Percentiles rank a stretch among this genome's conserved stretches.
These are phyloP conservation scores for Lipomyces lipofer DNA, from an alignment of 805 yeast genomes.

Conservation along the genomic window DNA sequence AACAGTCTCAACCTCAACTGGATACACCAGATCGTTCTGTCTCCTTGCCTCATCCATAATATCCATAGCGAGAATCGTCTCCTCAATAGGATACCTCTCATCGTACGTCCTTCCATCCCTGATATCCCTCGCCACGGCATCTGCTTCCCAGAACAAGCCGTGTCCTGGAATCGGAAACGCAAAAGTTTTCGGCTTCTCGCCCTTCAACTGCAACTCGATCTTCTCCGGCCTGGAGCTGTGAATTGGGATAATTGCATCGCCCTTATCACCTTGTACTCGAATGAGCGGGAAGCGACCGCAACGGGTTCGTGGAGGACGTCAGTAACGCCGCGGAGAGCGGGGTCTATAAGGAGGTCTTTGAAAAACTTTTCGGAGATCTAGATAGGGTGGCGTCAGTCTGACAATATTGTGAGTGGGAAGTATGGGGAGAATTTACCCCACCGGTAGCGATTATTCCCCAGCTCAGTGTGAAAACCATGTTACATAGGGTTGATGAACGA, in stretches of 20 bases:
- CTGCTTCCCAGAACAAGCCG: slow-evolving; percentile 60
- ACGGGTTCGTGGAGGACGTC: slow-evolving; percentile 36
- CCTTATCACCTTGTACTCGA: slow-evolving; percentile 20
- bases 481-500: no score
- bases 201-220: slow-evolving; percentile 8
- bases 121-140: slow-evolving; percentile 52
- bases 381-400: neutral
- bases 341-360: slow-evolving; percentile 20
- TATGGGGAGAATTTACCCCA: slow-evolving; percentile 1
- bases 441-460: slow-evolving; percentile 29
- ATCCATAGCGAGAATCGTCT: slow-evolving; percentile 50
- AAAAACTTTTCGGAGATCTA: slow-evolving; percentile 28
- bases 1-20: slow-evolving; percentile 26
- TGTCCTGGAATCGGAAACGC: slow-evolving; percentile 33
- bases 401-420: neutral
- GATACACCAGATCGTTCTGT: slow-evolving; percentile 49
- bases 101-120: slow-evolving; percentile 44
- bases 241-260: slow-evolving; percentile 16
- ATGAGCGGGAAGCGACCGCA: slow-evolving; percentile 37
- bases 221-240: slow-evolving; percentile 20
- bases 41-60: slow-evolving; percentile 51
- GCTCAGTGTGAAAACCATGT: slow-evolving; percentile 20
- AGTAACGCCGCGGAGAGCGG: slow-evolving; percentile 31
- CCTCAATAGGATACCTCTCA: slow-evolving; percentile 46
- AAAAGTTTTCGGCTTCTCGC: neutral